phyloP scores from a whole-genome alignment of 768 basidiomycete genomes.

The Leccinum truebloodii region DNA sequence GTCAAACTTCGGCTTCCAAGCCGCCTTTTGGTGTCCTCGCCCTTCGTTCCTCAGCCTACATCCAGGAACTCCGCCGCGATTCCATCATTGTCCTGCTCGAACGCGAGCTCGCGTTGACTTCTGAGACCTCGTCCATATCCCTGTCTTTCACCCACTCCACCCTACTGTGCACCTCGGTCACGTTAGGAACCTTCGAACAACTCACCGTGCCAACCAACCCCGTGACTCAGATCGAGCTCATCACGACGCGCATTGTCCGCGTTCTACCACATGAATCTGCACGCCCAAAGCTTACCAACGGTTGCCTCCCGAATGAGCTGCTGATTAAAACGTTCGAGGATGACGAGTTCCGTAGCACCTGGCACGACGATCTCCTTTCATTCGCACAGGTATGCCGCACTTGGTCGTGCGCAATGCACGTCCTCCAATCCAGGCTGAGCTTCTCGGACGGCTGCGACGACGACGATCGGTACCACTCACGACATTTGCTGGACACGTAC shows the following conservation, averaged over 20 bases:
- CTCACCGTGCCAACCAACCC: slow-evolving; percentile 7
- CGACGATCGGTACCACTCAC: no score
- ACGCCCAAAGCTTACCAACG: slow-evolving; percentile 5
- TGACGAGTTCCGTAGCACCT: slow-evolving; percentile 20
- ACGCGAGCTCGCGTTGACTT: slow-evolving; percentile 11
- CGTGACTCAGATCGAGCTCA: slow-evolving; percentile 14
- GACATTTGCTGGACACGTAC: no score
- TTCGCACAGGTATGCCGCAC: no score
- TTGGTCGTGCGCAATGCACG: no score
- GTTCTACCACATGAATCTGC: slow-evolving; percentile 14
- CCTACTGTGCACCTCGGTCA: slow-evolving; percentile 16
- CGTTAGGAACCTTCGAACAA: slow-evolving; percentile 1
- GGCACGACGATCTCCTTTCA: slow-evolving; percentile 7
- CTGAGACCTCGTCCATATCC: slow-evolving; percentile 18
- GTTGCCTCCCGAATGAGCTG: slow-evolving; percentile 22
- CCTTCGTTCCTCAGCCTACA: slow-evolving; percentile 11
- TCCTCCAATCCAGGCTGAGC: no score
- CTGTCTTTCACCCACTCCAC: slow-evolving; percentile 28
- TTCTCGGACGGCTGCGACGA: no score
- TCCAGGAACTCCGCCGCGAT: background rate
- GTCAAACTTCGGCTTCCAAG: slow-evolving; percentile 4
- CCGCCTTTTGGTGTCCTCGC: slow-evolving; percentile 14
- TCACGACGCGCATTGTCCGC: slow-evolving; percentile 25
- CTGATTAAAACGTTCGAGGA: slow-evolving; percentile 24
- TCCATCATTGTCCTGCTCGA: slow-evolving; percentile 16